Conservation (phyloP, 1,284 basidiomycete species). For the Schizophyllum amplum region DNA sequence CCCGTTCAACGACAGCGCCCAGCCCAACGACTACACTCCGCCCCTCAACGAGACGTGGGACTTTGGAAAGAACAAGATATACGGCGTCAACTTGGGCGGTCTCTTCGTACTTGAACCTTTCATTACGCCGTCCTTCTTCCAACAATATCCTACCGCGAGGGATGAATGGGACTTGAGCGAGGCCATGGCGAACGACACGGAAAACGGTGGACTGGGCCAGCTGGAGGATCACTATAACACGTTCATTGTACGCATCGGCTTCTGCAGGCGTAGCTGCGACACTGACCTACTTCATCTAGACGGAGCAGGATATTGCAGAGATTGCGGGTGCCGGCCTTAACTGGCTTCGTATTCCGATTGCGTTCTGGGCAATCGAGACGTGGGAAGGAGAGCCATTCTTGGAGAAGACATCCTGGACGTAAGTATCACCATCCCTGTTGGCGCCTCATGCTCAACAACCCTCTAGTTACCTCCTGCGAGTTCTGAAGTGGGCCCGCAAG, state of each 20-base stretch:
- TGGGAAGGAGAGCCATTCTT: slow-evolving; percentile 38
- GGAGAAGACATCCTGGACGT: slow-evolving; percentile 37
- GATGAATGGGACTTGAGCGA: slow-evolving; percentile 50
- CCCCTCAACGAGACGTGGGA: slow-evolving; percentile 66
- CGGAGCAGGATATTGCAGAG: slow-evolving; percentile 12
- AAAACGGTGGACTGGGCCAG: slow-evolving; percentile 43
- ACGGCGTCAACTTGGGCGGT: slow-evolving; percentile 60
- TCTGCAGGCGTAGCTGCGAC: slow-evolving; percentile 33
- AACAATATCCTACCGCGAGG: slow-evolving; percentile 26
- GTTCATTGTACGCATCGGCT: slow-evolving; percentile 54
- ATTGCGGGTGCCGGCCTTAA: slow-evolving; percentile 46
- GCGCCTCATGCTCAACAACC: background rate
- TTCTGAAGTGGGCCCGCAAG: slow-evolving; percentile 63
- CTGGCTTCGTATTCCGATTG: slow-evolving; percentile 60
- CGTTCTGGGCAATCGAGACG: slow-evolving; percentile 64
- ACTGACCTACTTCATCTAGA: slow-evolving; percentile 1
- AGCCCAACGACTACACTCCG: slow-evolving; percentile 66
- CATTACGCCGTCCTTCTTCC: slow-evolving; percentile 53
- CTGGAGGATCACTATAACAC: slow-evolving; percentile 69
- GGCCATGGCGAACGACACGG: slow-evolving; percentile 37
- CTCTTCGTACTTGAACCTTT: slow-evolving; percentile 53
- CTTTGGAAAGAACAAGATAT: slow-evolving; percentile 57
- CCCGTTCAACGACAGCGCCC: slow-evolving; percentile 68
- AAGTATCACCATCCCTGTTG: slow-evolving; percentile 13
- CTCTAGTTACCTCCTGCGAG: slow-evolving; percentile 46